Evolutionary conservation across 495 filamentous ascomycete species (phyloP), one percentile per base, ranked within the genome.

Genomic region (Hapsidospora chrysogenum): DNA sequence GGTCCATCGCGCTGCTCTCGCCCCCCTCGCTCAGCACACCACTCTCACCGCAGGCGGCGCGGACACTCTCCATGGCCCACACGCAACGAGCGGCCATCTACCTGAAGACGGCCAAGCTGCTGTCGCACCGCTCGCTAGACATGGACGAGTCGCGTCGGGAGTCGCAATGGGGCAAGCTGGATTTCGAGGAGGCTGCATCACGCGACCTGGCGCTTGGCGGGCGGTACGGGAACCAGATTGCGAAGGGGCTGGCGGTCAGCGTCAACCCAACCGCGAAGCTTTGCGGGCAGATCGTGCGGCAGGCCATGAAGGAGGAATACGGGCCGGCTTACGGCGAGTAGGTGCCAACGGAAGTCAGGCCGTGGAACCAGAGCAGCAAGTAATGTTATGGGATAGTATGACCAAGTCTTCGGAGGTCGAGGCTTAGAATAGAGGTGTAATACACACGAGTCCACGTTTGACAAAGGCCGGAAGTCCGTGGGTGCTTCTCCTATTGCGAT

Each of bases 221-320:
- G 1, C 52, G 70, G 45, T 92, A 78, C 53, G 85, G 84, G 11
- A 84, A 81, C 53, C 72, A 76, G 41, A 66, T 85, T 38, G 83
- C 76, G 9, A 76, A 76, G 56, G 71, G 68, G 29, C 55, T 92
- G 57, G 76, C 78, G 2, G 84, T 89, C 30, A 66, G 68, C 54
- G 80, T 75, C 28, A 93, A 92, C 63, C 85, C 85, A 21, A 81
- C 80, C 43, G 83, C 83, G 17, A 92, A 85, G 63, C 64, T 92
- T 48, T 93, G 85, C 57, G 85, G 83, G 10, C 70, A 71, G 19
- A 89, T 93, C 60, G 82, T 93, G 9, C 75, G 72, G 53, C 78
- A 87, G 60, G 82, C 81, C 27, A 71, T 92, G 69, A 75, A 65
- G 59, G 80, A 76, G 59, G 85, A 93, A 56, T 66, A 66, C 35